Evolutionary conservation across 129 eudicot genomes (phyloP), one percentile per base, ranked within the genome.

Genomic region (Flaveria linearis): DNA sequence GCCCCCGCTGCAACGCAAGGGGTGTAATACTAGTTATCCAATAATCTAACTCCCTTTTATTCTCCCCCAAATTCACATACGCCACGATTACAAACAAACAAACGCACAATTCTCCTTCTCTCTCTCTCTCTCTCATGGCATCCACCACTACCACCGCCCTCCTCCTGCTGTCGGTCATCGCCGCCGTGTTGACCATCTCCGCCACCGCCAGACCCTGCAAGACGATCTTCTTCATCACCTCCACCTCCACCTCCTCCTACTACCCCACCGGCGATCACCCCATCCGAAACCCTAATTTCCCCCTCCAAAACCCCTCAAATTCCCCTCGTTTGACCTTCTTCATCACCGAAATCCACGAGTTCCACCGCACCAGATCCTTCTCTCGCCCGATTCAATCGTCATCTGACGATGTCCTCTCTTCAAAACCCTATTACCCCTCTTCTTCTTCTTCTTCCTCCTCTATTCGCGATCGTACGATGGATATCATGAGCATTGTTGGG

Each of bases 171-270:
- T 46, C 80, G 10, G 28, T 84, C 75, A 60, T 87, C 83, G 69
- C 83, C 78, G 76, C 72, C 47, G 76, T 85, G 62, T 63, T 82
- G 85, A 71, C 90, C 58, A 69, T 72, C 88, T 39, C 91, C 77
- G 80, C 86, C 77, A 41, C 76, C 82, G 97, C 96, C 30, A 82
- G 98, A 25, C 98, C 98, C n/a, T 91, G 98, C 85, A 90, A 88
- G 81, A 90, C 97, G 62, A 87, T 93, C 77, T 83, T 93, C 88
- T 80, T 88, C 87, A 85, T 86, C 86, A 84, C 87, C 86, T 69
- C 96, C 75, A 8, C 58, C 22, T 52, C 62, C 28, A 79, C 97
- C 81, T 64, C 92, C 64, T 83, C 87, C 30, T 72, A 25, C 65
- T 75, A 80, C 50, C 62, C 43, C 39, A 58, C 88, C 74, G 70